Evolutionary conservation across 768 basidiomycete genomes (phyloP), one percentile per base, ranked within the genome.

Genomic region (Collybiopsis confluens): DNA sequence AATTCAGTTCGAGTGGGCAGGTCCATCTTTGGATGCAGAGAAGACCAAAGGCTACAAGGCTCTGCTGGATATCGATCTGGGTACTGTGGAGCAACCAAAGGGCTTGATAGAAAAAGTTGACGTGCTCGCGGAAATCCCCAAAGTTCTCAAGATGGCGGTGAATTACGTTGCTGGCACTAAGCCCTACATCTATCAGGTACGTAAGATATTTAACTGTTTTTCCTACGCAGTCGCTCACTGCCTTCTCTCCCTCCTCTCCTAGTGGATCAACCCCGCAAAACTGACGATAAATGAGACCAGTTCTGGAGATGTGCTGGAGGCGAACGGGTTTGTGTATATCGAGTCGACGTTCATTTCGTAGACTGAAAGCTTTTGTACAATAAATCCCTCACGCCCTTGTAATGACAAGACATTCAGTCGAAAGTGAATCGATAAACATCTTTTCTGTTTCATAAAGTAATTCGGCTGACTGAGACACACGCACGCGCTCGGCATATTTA

Each of bases 31-130:
- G 40, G 57, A 83, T 54, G 57, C 71, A 15, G 80, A 76, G 42
- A 74, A 73, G 1, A 70, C 78, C 15, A 83, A 86, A 13, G 65
- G 67, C 2, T 66, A 90, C 35, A 71, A 80, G 33, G 90, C 84
- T 10, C 76, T 74, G 20, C 57, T 90, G 35, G 60, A 73, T 20
- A 71, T 79, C 30, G 80, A 85, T 54, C 69, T 93, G 42, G 86
- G 90, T 23, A 66, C 71, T 46, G 70, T 81, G 24, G 68, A 72
- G 52, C 66, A 70, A n/a, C 82, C 84, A 13, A 83, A 81, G 36
- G 92, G 92, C 1, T 72, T 97, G 60, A 79, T 95, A 47, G 91
- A 93, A 68, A 94, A 96, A 70, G 91, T 98, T 24, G 94, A 99
- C 63, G 85, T 98, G 2, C 79, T 99, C 8, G 94, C 90, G 4